Conservation (phyloP, 108 stramenopile species). For the Skeletonema grethae region DNA sequence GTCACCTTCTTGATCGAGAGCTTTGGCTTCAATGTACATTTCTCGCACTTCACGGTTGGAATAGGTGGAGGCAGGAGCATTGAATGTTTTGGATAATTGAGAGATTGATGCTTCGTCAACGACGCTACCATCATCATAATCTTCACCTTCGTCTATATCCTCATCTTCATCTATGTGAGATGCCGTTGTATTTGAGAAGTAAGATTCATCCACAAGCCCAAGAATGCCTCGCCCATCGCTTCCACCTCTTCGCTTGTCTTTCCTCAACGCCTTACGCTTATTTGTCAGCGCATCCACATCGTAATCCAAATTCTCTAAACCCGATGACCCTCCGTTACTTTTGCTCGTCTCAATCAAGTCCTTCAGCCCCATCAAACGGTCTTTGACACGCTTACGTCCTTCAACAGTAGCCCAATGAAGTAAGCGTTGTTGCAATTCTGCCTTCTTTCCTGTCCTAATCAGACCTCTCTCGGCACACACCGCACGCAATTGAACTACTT, state of each 20-base stretch:
- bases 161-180: slow-evolving; percentile 1
- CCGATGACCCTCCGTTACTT: slow-evolving; percentile 11
- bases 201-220: slow-evolving; percentile 44
- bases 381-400: slow-evolving; percentile 42
- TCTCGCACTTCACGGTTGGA: slow-evolving; percentile 66
- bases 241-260: slow-evolving; percentile 12
- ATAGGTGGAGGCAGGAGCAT: slow-evolving; percentile 55
- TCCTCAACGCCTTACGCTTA: slow-evolving; percentile 32
- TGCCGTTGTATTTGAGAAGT: slow-evolving; percentile 27
- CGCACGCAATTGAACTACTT: slow-evolving; percentile 52
- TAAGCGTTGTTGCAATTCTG: slow-evolving; percentile 59
- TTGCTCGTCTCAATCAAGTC: slow-evolving; percentile 29
- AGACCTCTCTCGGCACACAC: slow-evolving; percentile 62
- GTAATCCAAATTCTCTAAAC: slow-evolving; percentile 5
- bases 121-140: slow-evolving; percentile 15
- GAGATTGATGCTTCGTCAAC: slow-evolving; percentile 48
- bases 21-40: slow-evolving; percentile 70
- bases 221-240: slow-evolving; percentile 22
- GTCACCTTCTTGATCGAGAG: slow-evolving; percentile 75
- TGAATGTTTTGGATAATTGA: slow-evolving; percentile 54
- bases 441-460: slow-evolving; percentile 54
- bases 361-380: slow-evolving; percentile 31
- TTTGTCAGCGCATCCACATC: slow-evolving; percentile 28
- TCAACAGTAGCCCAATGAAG: slow-evolving; percentile 61
- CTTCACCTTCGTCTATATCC: slow-evolving; percentile 26